Percentiles rank a stretch among this genome's conserved stretches.
These are phyloP conservation scores for Serpula lacrymans DNA, from an alignment of 768 basidiomycete genomes.

Conservation along the genomic window DNA sequence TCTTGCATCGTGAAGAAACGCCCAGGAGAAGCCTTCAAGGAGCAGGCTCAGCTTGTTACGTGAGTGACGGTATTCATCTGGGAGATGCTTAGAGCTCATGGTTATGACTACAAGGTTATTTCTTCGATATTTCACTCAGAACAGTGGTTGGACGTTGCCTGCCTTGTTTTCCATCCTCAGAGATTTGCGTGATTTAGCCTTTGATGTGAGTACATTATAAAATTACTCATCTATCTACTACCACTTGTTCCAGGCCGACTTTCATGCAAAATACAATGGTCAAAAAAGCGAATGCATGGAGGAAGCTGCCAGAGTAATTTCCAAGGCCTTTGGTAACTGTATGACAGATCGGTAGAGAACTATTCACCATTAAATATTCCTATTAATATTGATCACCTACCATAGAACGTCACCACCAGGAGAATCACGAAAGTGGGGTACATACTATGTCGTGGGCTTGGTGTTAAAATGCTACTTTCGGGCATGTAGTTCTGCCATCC, in stretches of 20 bases:
- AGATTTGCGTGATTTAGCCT: slow-evolving; percentile 82
- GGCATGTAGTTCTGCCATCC: slow-evolving; percentile 52
- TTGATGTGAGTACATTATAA: slow-evolving; percentile 54
- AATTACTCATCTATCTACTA: neutral
- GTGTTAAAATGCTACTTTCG: slow-evolving; percentile 95
- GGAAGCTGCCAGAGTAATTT: slow-evolving; percentile 80
- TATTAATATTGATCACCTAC: slow-evolving; percentile 1
- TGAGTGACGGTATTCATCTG: slow-evolving; percentile 39
- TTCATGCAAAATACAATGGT: slow-evolving; percentile 52
- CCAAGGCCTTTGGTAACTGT: slow-evolving; percentile 87
- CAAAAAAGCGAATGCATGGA: slow-evolving; percentile 73
- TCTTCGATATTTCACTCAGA: slow-evolving; percentile 73
- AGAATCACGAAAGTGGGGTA: slow-evolving; percentile 83
- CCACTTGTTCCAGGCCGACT: slow-evolving; percentile 47
- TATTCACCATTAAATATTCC: neutral
- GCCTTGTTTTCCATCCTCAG: slow-evolving; percentile 77
- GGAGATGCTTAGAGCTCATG: neutral
- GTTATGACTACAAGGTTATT: too few relatives aligned
- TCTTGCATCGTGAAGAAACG: slow-evolving; percentile 66
- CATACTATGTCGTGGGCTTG: slow-evolving; percentile 89
- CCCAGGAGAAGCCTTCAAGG: slow-evolving; percentile 73
- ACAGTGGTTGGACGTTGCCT: slow-evolving; percentile 84
- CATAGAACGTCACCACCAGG: slow-evolving; percentile 62
- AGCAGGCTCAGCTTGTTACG: slow-evolving; percentile 74
- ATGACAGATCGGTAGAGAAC: slow-evolving; percentile 68